phyloP scores from a whole-genome alignment of 108 stramenopile species.

The Cylindrotheca fusiformis region DNA sequence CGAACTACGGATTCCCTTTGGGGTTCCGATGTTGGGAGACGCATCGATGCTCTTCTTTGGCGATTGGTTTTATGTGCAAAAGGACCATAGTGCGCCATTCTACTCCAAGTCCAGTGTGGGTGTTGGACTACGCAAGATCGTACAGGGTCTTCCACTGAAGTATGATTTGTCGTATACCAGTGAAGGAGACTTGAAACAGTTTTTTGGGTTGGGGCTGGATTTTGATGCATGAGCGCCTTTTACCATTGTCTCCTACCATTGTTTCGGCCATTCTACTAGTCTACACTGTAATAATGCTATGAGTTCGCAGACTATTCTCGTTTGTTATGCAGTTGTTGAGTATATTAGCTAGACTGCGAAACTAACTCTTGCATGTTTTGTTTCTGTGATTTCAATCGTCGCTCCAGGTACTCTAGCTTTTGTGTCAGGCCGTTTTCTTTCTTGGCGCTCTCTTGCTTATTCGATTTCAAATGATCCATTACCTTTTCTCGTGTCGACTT shows the following conservation, averaged over 20 bases:
- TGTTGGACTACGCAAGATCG: constrained; percentile 65
- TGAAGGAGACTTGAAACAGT: constrained; percentile 63
- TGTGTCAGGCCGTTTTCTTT: constrained; percentile 53
- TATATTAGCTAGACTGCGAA: constrained; percentile 12
- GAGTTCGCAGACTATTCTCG: too few species aligned
- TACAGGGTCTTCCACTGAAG: constrained; percentile 83
- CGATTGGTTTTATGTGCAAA: constrained; percentile 64
- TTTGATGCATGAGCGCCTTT: constrained; percentile 64
- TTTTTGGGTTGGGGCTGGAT: constrained; percentile 67
- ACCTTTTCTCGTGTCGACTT: constrained; percentile 47
- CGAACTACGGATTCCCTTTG: constrained; percentile 65
- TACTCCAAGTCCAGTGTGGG: constrained; percentile 60
- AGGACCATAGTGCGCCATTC: constrained; percentile 18
- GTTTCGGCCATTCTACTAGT: too few species aligned
- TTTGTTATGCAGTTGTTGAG: too few species aligned
- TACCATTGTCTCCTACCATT: too few species aligned
- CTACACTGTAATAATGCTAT: too few species aligned
- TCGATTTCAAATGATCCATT: constrained; percentile 51
- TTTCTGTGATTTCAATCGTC: constrained; percentile 73
- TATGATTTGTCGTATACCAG: constrained; percentile 58
- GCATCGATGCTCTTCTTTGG: constrained; percentile 64
- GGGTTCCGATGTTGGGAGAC: constrained; percentile 22
- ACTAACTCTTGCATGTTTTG: constrained; percentile 75
- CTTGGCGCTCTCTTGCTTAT: constrained; percentile 46
- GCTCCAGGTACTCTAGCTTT: constrained; percentile 84